phyloP scores from a whole-genome alignment of 257 asterid species.

The Penstemon eatonii region DNA sequence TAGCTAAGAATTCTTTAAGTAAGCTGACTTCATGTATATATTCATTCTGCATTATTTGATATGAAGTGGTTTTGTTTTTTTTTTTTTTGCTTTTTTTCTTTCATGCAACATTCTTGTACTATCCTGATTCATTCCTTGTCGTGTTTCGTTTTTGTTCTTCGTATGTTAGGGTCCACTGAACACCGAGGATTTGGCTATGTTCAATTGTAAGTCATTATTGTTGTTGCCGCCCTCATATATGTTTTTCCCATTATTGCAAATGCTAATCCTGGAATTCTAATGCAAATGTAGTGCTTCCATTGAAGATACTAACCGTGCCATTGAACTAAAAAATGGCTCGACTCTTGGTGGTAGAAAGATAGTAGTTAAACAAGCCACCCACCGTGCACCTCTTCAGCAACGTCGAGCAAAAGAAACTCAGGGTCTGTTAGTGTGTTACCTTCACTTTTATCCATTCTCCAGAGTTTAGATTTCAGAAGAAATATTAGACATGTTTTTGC shows the following conservation, averaged over 20 bases:
- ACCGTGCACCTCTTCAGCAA: constrained; percentile 83
- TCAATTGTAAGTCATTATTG: constrained; percentile 69
- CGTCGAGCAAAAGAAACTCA: constrained; percentile 62
- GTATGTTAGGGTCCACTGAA: constrained; percentile 64
- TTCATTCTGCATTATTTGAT: not conserved
- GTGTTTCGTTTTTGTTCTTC: constrained; percentile 19
- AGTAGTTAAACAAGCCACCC: constrained; percentile 80
- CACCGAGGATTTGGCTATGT: constrained; percentile 96
- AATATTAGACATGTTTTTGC: not conserved
- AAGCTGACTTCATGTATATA: not conserved
- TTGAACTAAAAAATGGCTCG: constrained; percentile 79
- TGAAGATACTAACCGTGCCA: constrained; percentile 81
- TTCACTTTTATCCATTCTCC: not conserved
- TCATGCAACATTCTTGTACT: not conserved
- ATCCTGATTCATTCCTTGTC: not conserved
- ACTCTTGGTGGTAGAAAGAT: constrained; percentile 77
- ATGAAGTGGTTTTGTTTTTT: not conserved
- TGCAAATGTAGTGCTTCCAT: constrained; percentile 60
- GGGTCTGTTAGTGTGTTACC: constrained; percentile 44
- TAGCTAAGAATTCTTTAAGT: not conserved
- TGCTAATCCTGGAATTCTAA: constrained; percentile 22
- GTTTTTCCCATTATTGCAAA: not conserved
- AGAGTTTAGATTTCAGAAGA: not conserved
- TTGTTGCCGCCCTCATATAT: not conserved
- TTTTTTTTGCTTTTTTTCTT: not conserved